phyloP scores from a whole-genome alignment of 148 eudicot species.

The Agrostemma githago region DNA sequence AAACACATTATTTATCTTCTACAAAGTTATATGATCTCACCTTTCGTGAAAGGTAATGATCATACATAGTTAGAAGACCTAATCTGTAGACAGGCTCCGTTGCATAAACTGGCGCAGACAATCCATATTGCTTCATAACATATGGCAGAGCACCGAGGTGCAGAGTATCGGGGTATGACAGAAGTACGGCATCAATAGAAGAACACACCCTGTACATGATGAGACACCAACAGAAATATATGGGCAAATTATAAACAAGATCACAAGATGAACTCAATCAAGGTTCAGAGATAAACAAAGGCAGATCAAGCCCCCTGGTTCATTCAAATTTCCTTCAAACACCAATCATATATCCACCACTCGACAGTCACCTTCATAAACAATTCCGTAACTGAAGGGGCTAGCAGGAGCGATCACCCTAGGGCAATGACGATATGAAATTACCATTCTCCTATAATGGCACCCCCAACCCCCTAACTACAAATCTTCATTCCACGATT shows the following conservation, averaged over 20 bases:
- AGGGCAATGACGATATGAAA: too few species aligned
- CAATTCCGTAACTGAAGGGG: too few species aligned
- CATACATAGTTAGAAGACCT: slow-evolving; percentile 89
- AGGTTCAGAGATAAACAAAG: background rate
- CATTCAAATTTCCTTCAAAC: too few species aligned
- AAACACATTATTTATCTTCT: background rate
- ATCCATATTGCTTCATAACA: slow-evolving; percentile 79
- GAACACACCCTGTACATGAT: slow-evolving; percentile 68
- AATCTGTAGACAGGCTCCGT: slow-evolving; percentile 90
- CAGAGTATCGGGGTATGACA: slow-evolving; percentile 82
- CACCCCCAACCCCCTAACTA: too few species aligned
- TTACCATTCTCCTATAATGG: too few species aligned
- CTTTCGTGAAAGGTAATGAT: slow-evolving; percentile 89
- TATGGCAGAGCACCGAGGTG: slow-evolving; percentile 94
- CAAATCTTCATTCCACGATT: too few species aligned
- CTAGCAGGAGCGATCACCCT: too few species aligned
- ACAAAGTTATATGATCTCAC: slow-evolving; percentile 33
- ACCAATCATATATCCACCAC: too few species aligned
- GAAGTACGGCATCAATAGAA: slow-evolving; percentile 79
- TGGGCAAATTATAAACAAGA: background rate
- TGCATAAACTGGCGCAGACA: slow-evolving; percentile 75
- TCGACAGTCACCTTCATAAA: too few species aligned
- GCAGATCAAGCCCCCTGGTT: background rate
- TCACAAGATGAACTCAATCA: background rate
- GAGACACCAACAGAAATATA: background rate